Conservation (phyloP, 768 basidiomycete species). For the Mrakia hoshinonis region DNA sequence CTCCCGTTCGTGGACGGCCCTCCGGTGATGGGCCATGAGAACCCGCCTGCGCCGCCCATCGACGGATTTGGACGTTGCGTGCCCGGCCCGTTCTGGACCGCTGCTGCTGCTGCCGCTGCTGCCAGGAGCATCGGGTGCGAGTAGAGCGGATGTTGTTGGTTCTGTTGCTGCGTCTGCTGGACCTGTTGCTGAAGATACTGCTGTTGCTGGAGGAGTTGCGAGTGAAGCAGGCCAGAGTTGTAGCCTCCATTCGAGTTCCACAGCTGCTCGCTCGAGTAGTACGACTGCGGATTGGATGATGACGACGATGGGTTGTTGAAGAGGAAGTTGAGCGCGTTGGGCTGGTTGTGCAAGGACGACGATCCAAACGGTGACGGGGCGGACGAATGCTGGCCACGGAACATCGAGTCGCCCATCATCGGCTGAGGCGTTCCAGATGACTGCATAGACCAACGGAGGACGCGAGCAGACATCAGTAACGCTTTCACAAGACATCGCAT, state of each 20-base stretch:
- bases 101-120: not conserved
- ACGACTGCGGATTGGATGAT: not conserved
- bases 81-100: not conserved
- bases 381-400: no score
- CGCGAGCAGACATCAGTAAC: no score
- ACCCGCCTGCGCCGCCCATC: not conserved
- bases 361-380: not conserved
- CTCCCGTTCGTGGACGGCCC: not conserved
- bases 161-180: not conserved
- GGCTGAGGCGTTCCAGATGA: no score
- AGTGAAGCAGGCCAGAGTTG: not conserved
- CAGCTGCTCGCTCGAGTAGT: not conserved
- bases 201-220: slow-evolving; percentile 3
- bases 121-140: not conserved
- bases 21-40: slow-evolving; percentile 4
- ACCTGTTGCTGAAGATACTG: slow-evolving; percentile 5
- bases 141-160: slow-evolving; percentile 4
- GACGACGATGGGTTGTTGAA: not conserved
- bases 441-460: no score
- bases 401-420: no score
- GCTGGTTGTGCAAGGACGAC: not conserved
- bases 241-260: slow-evolving; percentile 5
- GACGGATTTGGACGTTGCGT: not conserved
- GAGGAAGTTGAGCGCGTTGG: slow-evolving; percentile 1
- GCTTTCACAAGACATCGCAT: not conserved